Conservation (phyloP, 1,139 yeast genomes). For the Debaryomycetaceae sp. region DNA sequence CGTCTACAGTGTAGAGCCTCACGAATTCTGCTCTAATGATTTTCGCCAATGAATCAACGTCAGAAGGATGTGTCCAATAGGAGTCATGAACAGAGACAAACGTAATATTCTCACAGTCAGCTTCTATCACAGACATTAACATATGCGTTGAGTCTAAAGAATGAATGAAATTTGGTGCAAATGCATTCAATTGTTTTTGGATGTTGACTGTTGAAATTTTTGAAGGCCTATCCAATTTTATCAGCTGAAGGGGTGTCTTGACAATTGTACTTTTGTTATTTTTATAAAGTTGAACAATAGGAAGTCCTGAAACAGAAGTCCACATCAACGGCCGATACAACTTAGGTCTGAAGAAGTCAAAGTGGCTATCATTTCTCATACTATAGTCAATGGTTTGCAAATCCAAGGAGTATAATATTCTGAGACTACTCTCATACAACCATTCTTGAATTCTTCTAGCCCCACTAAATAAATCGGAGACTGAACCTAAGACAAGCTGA, state of each 20-base stretch:
- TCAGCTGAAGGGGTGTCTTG: conserved; percentile 24
- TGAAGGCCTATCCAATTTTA: conserved; percentile 16
- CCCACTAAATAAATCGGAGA: conserved; percentile 31
- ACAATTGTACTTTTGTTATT: conserved; percentile 13
- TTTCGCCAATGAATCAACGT: conserved; percentile 24
- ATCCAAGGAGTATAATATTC: conserved; percentile 30
- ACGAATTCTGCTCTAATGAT: conserved; percentile 34
- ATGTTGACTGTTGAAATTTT: conserved; percentile 22
- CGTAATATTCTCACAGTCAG: conserved; percentile 15
- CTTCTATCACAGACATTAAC: conserved; percentile 32
- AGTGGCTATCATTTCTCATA: conserved; percentile 1
- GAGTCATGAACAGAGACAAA: conserved; percentile 46
- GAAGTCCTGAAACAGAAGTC: conserved; percentile 42
- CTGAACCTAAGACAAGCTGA: conserved; percentile 25
- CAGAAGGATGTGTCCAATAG: conserved; percentile 40
- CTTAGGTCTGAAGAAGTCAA: conserved; percentile 15
- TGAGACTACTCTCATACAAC: conserved; percentile 28
- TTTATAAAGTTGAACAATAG: conserved; percentile 38
- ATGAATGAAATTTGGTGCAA: conserved; percentile 47
- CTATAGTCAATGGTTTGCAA: conserved; percentile 8
- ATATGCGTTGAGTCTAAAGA: conserved; percentile 42
- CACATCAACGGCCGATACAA: conserved; percentile 38
- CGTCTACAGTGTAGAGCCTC: conserved; percentile 26
- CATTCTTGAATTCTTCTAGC: conserved; percentile 37
- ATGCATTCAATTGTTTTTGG: conserved; percentile 33